A percentile compares a stretch with the other conserved stretches of the same genome.
Conservation (phyloP, 2,329 filamentous ascomycete genomes). For the Aspergillus tamarii region DNA sequence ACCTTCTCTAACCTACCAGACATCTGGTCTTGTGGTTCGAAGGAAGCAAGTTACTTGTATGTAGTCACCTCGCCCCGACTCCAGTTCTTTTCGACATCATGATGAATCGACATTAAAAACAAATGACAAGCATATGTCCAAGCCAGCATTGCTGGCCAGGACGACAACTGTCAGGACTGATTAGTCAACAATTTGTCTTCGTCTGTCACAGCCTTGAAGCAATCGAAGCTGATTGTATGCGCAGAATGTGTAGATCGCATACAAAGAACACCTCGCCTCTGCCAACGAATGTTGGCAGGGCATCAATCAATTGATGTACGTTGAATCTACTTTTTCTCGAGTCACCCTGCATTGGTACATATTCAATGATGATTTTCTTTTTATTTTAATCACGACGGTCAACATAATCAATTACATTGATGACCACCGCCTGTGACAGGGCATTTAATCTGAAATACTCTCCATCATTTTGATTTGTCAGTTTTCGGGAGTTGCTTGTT, state of each 20-base stretch:
- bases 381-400: slow-evolving; percentile 79
- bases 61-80: slow-evolving; percentile 28
- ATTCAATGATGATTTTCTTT: slow-evolving; percentile 68
- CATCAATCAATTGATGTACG: slow-evolving; percentile 9
- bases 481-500: slow-evolving; percentile 9
- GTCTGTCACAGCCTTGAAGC: slow-evolving; percentile 21
- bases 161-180: slow-evolving; percentile 59
- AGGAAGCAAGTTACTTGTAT: slow-evolving; percentile 22
- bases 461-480: slow-evolving; percentile 12
- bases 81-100: slow-evolving; percentile 49
- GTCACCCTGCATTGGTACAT: slow-evolving; percentile 14
- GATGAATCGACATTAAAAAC: slow-evolving; percentile 79
- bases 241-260: slow-evolving; percentile 18
- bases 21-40: not conserved
- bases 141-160: slow-evolving; percentile 59
- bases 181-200: slow-evolving; percentile 33
- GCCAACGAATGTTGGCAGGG: not conserved
- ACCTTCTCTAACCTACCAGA: not conserved
- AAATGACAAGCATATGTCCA: slow-evolving; percentile 98
- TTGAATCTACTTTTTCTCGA: slow-evolving; percentile 14
- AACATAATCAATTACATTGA: slow-evolving; percentile 74
- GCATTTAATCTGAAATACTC: slow-evolving; percentile 48
- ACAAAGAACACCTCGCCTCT: not conserved
- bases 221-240: slow-evolving; percentile 32
- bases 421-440: slow-evolving; percentile 79